Evolutionary conservation across 352 stramenopile species (phyloP).

Genomic region (Phytophthora idaei): DNA sequence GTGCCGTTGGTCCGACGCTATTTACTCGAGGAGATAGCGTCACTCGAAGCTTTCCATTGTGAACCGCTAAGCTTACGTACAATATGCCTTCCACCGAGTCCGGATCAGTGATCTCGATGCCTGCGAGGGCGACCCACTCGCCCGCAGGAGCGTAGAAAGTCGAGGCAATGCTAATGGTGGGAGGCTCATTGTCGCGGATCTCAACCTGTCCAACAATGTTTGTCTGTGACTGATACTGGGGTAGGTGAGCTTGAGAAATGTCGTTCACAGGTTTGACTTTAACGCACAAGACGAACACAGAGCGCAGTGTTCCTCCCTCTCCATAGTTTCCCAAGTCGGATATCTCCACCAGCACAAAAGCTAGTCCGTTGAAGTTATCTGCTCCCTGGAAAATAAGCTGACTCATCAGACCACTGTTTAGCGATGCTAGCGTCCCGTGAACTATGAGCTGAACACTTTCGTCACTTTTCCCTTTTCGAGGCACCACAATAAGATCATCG

Average conservation of each 20-base stretch:
- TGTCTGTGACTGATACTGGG: slow-evolving; percentile 38
- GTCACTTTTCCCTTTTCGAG: slow-evolving; percentile 14
- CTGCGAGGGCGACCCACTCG: slow-evolving; percentile 32
- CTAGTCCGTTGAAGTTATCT: slow-evolving; percentile 38
- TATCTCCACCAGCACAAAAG: slow-evolving; percentile 48
- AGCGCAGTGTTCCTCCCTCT: slow-evolving; percentile 19
- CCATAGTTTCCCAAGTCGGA: slow-evolving; percentile 51
- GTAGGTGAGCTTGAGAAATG: slow-evolving; percentile 45
- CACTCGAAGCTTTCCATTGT: slow-evolving; percentile 42
- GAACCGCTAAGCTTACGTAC: slow-evolving; percentile 49
- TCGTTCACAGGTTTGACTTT: slow-evolving; percentile 44
- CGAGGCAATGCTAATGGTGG: slow-evolving; percentile 34
- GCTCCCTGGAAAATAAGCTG: slow-evolving; percentile 43
- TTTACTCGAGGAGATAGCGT: slow-evolving; percentile 1
- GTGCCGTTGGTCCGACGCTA: slow-evolving; percentile 7
- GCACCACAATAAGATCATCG: slow-evolving; percentile 24
- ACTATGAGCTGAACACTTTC: slow-evolving; percentile 27
- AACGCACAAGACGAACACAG: slow-evolving; percentile 45
- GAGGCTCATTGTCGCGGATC: slow-evolving; percentile 41
- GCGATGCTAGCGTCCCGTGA: slow-evolving; percentile 31
- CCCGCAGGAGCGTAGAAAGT: slow-evolving; percentile 38
- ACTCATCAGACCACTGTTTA: slow-evolving; percentile 48
- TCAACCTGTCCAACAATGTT: not conserved
- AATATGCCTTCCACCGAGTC: slow-evolving; percentile 48
- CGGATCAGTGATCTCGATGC: slow-evolving; percentile 43